A percentile compares a stretch with the other conserved stretches of the same genome.
Evolutionary conservation across 139 green algal genomes (phyloP).

Genomic region (Closterium sp.): DNA sequence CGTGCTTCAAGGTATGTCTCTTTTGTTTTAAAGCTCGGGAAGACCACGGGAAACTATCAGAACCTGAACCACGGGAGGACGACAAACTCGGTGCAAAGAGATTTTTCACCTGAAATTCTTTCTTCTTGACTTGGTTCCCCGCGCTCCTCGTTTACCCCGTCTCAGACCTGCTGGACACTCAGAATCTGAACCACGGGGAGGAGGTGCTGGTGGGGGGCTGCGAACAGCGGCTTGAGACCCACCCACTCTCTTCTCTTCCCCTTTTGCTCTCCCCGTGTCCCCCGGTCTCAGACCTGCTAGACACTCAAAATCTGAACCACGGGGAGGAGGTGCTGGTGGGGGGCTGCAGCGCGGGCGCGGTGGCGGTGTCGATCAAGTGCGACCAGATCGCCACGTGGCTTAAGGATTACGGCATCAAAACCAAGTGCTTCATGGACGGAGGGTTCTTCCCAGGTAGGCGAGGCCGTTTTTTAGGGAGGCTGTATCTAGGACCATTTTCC

Average conservation of each 20-base stretch:
- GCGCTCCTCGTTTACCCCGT: background rate
- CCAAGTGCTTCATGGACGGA: background rate
- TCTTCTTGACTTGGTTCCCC: too few relatives aligned
- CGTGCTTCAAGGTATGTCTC: background rate
- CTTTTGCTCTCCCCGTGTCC: too few relatives aligned
- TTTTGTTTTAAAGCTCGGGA: too few relatives aligned
- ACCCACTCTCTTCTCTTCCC: too few relatives aligned
- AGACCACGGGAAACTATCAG: too few relatives aligned
- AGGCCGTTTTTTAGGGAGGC: background rate
- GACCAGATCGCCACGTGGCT: background rate
- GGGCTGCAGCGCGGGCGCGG: background rate
- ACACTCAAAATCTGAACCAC: background rate
- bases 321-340: conserved; percentile 1
- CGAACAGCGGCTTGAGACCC: too few relatives aligned
- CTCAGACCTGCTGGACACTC: background rate
- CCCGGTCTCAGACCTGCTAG: background rate
- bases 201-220: conserved; percentile 3
- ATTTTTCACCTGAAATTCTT: too few relatives aligned
- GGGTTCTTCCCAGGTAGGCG: background rate
- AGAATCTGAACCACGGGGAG: background rate
- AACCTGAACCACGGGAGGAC: too few relatives aligned
- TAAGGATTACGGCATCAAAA: background rate
- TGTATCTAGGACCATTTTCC: background rate
- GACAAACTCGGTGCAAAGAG: too few relatives aligned
- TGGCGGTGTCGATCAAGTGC: background rate